phyloP scores from a whole-genome alignment of 345 rosid species.

The Murraya paniculata region DNA sequence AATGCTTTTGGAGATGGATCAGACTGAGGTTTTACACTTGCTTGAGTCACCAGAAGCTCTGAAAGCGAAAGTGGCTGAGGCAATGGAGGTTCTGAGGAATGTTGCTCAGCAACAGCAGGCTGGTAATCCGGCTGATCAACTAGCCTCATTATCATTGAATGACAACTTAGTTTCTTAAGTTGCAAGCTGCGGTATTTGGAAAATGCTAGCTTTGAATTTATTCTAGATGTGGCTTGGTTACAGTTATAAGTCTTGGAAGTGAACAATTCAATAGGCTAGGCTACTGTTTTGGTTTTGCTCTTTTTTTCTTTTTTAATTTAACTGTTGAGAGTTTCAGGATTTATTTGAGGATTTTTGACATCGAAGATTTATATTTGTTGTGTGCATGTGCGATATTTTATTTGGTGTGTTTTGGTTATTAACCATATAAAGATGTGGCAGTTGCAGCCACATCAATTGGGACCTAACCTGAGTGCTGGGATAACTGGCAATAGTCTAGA shows the following conservation, averaged over 20 bases:
- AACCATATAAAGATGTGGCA: no score
- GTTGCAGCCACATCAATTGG: no score
- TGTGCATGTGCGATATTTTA: neutral
- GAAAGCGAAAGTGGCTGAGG: constrained; percentile 84
- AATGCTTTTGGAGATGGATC: constrained; percentile 98
- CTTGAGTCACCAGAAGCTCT: constrained; percentile 94
- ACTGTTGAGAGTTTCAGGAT: constrained; percentile 8
- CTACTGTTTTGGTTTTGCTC: neutral
- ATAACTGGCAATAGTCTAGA: neutral
- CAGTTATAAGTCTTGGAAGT: neutral
- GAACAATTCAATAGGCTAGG: constrained; percentile 2
- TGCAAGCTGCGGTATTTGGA: neutral
- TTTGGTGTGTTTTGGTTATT: neutral
- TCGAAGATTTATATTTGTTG: neutral
- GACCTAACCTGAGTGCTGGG: no score
- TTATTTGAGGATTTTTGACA: neutral
- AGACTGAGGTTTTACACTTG: constrained; percentile 89
- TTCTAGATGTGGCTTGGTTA: constrained; percentile 10
- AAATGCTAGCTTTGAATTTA: constrained; percentile 1
- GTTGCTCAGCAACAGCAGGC: constrained; percentile 68
- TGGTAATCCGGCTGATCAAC: constrained; percentile 64
- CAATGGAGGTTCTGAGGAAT: constrained; percentile 90
- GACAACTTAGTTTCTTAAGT: constrained; percentile 58
- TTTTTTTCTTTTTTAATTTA: neutral
- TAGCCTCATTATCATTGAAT: constrained; percentile 66